phyloP scores from a whole-genome alignment of 2,329 filamentous ascomycete species.

The Tolypocladium tundrense region DNA sequence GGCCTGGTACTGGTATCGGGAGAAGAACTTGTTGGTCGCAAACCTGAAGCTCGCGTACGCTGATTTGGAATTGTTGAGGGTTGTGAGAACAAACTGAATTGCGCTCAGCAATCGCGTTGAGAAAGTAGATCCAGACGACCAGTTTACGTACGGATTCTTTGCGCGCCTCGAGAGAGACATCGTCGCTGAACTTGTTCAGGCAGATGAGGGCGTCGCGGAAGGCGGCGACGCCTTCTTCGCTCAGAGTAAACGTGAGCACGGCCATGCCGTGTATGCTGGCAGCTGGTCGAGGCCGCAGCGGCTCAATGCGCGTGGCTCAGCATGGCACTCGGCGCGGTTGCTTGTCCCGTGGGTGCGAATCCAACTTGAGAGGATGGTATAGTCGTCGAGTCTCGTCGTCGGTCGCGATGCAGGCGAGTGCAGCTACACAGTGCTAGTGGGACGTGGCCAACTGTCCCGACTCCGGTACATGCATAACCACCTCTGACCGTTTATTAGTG shows the following conservation, averaged over 20 bases:
- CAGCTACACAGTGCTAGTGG: neutral
- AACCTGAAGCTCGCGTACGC: slow-evolving; percentile 67
- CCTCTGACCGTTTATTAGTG: neutral
- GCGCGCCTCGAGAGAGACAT: slow-evolving; percentile 64
- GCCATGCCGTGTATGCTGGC: slow-evolving; percentile 32
- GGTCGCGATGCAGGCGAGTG: neutral
- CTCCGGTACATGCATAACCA: neutral
- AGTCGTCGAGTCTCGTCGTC: neutral
- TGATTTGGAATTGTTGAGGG: slow-evolving; percentile 71
- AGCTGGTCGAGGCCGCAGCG: neutral
- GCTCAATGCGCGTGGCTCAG: neutral
- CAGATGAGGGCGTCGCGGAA: slow-evolving; percentile 66
- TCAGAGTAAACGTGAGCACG: slow-evolving; percentile 62
- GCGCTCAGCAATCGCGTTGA: neutral
- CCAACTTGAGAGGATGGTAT: neutral
- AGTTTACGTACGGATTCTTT: slow-evolving; percentile 47
- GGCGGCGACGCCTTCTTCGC: slow-evolving; percentile 58
- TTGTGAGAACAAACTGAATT: slow-evolving; percentile 57
- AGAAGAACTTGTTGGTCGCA: slow-evolving; percentile 59
- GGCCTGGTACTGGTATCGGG: slow-evolving; percentile 57
- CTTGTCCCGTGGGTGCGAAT: neutral
- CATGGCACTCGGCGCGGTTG: neutral
- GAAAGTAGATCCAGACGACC: neutral
- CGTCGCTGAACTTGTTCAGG: slow-evolving; percentile 69
- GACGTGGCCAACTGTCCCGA: neutral